phyloP scores from a whole-genome alignment of 2,329 filamentous ascomycete genomes.

The Hysterium pulicare region DNA sequence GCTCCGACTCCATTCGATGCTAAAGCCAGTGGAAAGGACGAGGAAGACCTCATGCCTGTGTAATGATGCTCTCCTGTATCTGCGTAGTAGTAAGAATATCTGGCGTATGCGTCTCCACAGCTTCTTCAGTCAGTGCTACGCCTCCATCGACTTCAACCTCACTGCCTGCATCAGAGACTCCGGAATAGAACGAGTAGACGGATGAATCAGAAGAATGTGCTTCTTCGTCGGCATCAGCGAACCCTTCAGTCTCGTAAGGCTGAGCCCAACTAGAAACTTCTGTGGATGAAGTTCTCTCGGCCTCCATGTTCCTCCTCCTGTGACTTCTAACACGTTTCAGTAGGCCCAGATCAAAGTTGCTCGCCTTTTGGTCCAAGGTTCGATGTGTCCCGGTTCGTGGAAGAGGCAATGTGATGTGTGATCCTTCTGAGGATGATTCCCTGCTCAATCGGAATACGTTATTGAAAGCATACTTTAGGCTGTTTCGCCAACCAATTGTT shows the following conservation, averaged over 20 bases:
- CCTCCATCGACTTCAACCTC: constrained; percentile 51
- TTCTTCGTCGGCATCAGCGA: background rate
- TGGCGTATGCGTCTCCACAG: constrained; percentile 45
- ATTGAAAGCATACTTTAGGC: constrained; percentile 26
- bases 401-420: constrained; percentile 32
- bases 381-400: constrained; percentile 24
- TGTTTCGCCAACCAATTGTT: constrained; percentile 16
- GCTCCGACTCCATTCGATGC: no score
- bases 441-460: constrained; percentile 24
- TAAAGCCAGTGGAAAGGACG: background rate
- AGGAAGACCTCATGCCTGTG: background rate
- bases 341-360: constrained; percentile 25
- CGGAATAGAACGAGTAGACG: constrained; percentile 20
- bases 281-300: no score
- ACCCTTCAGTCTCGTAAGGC: background rate
- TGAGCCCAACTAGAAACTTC: no score
- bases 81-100: constrained; percentile 28
- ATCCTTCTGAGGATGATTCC: constrained; percentile 29
- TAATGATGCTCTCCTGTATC: background rate
- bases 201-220: constrained; percentile 12
- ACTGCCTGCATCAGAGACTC: constrained; percentile 25
- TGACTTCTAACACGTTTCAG: constrained; percentile 23
- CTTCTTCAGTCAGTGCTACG: constrained; percentile 57
- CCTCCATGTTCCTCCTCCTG: constrained; percentile 21
- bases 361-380: constrained; percentile 7